phyloP scores from a whole-genome alignment of 306 rosid genomes.

The Dryas alaskensis region DNA sequence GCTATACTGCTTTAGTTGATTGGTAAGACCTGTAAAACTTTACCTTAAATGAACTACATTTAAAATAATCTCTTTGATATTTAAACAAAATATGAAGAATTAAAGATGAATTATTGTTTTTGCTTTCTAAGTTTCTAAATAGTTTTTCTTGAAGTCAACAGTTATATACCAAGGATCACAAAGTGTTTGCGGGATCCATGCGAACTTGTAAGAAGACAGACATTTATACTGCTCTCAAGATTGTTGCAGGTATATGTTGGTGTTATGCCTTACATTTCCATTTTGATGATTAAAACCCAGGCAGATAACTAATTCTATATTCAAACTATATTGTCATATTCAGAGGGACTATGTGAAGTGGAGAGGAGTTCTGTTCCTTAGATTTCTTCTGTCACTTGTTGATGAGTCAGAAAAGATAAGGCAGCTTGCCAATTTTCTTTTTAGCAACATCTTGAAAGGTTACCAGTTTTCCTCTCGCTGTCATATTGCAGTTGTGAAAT shows the following conservation, averaged over 20 bases:
- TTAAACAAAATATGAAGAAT: not conserved
- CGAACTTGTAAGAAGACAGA: slow-evolving; percentile 94
- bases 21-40: slow-evolving; percentile 52
- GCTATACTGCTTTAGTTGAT: slow-evolving; percentile 93
- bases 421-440: slow-evolving; percentile 71
- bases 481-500: slow-evolving; percentile 26
- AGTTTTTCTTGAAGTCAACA: slow-evolving; percentile 47
- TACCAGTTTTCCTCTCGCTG: slow-evolving; percentile 17
- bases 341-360: slow-evolving; percentile 97
- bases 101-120: not conserved
- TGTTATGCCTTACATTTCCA: slow-evolving; percentile 15
- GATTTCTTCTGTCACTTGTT: slow-evolving; percentile 92
- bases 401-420: slow-evolving; percentile 90
- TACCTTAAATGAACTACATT: not conserved
- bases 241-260: slow-evolving; percentile 65
- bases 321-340: slow-evolving; percentile 25
- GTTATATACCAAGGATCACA: slow-evolving; percentile 80
- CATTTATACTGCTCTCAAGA: slow-evolving; percentile 85
- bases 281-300: slow-evolving; percentile 15
- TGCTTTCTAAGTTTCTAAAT: slow-evolving; percentile 30
- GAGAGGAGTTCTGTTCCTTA: slow-evolving; percentile 92
- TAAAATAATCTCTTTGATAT: not conserved
- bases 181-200: slow-evolving; percentile 91
- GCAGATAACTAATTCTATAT: not conserved
- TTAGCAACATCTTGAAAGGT: slow-evolving; percentile 93